Base-by-base conservation (phyloP, 2,329 filamentous ascomycete genomes). In the Thelonectria rubi region DNA sequence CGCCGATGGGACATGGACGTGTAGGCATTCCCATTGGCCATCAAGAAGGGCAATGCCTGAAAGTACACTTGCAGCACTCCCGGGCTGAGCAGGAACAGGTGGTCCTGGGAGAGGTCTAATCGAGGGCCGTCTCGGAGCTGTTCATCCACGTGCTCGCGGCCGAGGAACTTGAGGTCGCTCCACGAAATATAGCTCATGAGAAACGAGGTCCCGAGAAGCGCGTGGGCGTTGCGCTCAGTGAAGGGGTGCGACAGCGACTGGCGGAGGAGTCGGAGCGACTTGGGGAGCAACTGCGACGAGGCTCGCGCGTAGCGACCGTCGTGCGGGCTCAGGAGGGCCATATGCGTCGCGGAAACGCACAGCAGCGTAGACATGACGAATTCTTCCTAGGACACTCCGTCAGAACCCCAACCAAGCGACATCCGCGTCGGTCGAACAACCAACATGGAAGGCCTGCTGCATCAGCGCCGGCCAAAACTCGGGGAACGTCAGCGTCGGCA, bases 391-490 rank as follows among this genome's bases (percentile, higher is more conserved):
- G 14, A 5, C 14, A 8, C 21, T 24, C 15, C 18, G 48, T 20
- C 20, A 49, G 8, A 8, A 18, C 3, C 15, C 6, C 12, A 32
- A 5, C 4, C 14, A 6, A n/a, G n/a, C n/a, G 14, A 40, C n/a
- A 9, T 26, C 11, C 9, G n/a, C 14, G 5, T n/a, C 8, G 24
- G 10, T 14, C 9, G 15, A 14, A 1, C 5, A 3, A 49, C 54
- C 11, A 5, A 56, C 54, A 20, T 56, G 54, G 24, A 56, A 56
- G 20, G 54, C 54, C 24, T 56, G n/a, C 39, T 43, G 54, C 54
- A 56, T 50, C 15, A 56, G 24, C 24, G n/a, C 17, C 10, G 54
- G 45, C 54, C 54, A 56, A 32, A 56, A 34, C n/a, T 56, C 45
- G 20, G 54, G n/a, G 15, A 56, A 49, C 2, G 54, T 49, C 2